A percentile compares a stretch with the other conserved stretches of the same genome.
phyloP scores from a whole-genome alignment of 306 rosid species.

The Quercus glauca region DNA sequence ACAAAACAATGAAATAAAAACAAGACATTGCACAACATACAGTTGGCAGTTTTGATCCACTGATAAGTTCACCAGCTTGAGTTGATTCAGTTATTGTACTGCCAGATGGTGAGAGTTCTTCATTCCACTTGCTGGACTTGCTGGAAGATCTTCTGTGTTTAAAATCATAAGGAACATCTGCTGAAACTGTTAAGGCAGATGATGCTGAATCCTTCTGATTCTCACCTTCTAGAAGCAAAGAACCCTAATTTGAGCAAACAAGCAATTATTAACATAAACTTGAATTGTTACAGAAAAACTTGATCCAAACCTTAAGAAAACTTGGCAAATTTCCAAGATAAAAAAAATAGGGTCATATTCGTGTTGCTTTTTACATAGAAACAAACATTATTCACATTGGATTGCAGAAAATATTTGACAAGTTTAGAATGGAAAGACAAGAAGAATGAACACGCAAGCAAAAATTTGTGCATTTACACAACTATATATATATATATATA shows the following conservation, averaged over 20 bases:
- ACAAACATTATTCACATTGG: background rate
- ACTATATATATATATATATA: background rate
- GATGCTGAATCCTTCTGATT: conserved; percentile 54
- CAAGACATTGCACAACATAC: conserved; percentile 26
- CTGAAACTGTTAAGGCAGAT: conserved; percentile 33
- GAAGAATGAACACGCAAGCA: background rate
- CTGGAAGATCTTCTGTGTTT: conserved; percentile 81
- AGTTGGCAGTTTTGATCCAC: conserved; percentile 52
- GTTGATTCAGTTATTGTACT: conserved; percentile 80
- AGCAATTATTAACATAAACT: background rate
- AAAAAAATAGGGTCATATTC: background rate
- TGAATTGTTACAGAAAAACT: background rate
- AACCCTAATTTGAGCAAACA: conserved; percentile 25
- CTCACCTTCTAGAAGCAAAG: conserved; percentile 59
- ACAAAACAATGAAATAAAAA: conserved; percentile 15
- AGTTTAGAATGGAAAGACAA: conserved; percentile 6
- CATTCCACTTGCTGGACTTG: conserved; percentile 81
- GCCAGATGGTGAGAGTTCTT: conserved; percentile 73
- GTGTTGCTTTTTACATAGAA: background rate
- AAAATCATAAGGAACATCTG: conserved; percentile 53
- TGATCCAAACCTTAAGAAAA: background rate
- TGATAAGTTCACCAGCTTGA: conserved; percentile 77
- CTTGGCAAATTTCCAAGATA: background rate
- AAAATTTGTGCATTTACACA: background rate
- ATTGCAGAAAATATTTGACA: background rate